A percentile compares a stretch with the other conserved stretches of the same genome.
phyloP scores from a whole-genome alignment of 2,329 filamentous ascomycete genomes.

The Clonostachys sp. region DNA sequence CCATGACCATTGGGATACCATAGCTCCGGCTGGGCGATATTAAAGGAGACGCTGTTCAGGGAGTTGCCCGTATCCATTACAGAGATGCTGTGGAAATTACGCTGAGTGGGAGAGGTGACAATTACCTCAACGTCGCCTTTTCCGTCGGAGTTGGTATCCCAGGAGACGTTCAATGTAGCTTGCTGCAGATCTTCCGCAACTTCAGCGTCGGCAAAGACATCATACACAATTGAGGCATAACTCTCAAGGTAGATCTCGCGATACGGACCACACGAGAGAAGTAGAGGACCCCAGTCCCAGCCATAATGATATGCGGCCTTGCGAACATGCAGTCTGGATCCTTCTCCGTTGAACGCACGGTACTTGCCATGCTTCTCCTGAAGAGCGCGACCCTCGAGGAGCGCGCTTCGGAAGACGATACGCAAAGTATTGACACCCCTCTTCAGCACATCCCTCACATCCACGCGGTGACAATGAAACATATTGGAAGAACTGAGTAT shows the following conservation, averaged over 20 bases:
- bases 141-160: slow-evolving; percentile 40
- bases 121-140: not conserved
- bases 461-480: slow-evolving; percentile 45
- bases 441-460: slow-evolving; percentile 26
- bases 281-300: slow-evolving; percentile 63
- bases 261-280: slow-evolving; percentile 60
- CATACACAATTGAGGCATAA: slow-evolving; percentile 50
- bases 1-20: slow-evolving; percentile 72
- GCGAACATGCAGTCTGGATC: slow-evolving; percentile 22
- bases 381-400: slow-evolving; percentile 42
- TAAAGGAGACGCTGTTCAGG: slow-evolving; percentile 10
- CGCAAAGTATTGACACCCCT: slow-evolving; percentile 39
- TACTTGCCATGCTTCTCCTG: slow-evolving; percentile 45
- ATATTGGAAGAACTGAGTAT: slow-evolving; percentile 48
- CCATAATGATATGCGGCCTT: slow-evolving; percentile 65
- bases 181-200: slow-evolving; percentile 36
- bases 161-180: slow-evolving; percentile 37
- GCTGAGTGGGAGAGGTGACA: not conserved
- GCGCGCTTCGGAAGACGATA: slow-evolving; percentile 45
- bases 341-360: slow-evolving; percentile 41
- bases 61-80: not conserved
- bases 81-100: not conserved
- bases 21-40: slow-evolving; percentile 49
- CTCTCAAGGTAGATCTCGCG: slow-evolving; percentile 58
- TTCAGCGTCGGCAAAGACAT: slow-evolving; percentile 40